phyloP scores from a whole-genome alignment of 768 basidiomycete species.

The Fistulinella prunicolor region DNA sequence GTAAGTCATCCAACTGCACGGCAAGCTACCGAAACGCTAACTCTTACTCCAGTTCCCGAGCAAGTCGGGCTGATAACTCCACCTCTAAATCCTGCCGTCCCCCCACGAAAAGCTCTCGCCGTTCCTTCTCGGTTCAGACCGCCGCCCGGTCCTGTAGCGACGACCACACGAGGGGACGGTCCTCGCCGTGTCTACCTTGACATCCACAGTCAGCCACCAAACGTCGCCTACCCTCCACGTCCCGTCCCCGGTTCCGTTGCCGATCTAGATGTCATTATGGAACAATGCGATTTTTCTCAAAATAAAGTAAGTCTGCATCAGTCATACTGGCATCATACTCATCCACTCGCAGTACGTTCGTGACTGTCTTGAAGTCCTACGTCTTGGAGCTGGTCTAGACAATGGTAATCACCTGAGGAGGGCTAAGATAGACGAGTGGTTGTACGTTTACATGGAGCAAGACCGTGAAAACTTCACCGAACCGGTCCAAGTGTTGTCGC shows the following conservation, averaged over 20 bases:
- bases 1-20: conserved; percentile 44
- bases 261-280: conserved; percentile 88
- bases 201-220: conserved; percentile 55
- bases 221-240: conserved; percentile 81
- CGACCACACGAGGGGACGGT: conserved; percentile 69
- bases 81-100: conserved; percentile 73
- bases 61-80: conserved; percentile 53
- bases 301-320: conserved; percentile 51
- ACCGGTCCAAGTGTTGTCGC: conserved; percentile 30
- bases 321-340: conserved; percentile 4
- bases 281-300: conserved; percentile 87
- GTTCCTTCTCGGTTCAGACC: conserved; percentile 49
- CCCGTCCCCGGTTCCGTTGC: conserved; percentile 81
- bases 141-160: conserved; percentile 45
- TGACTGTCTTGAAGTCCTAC: conserved; percentile 92
- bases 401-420: conserved; percentile 71
- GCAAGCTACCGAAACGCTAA: neutral
- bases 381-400: conserved; percentile 88
- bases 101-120: conserved; percentile 46
- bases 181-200: conserved; percentile 77
- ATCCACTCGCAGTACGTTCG: conserved; percentile 74
- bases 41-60: conserved; percentile 56
- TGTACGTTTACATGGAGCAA: conserved; percentile 81
- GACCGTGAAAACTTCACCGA: conserved; percentile 39
- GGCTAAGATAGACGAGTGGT: conserved; percentile 78